Conservation (phyloP, 441 rosid species). For the Melianthus villosus region DNA sequence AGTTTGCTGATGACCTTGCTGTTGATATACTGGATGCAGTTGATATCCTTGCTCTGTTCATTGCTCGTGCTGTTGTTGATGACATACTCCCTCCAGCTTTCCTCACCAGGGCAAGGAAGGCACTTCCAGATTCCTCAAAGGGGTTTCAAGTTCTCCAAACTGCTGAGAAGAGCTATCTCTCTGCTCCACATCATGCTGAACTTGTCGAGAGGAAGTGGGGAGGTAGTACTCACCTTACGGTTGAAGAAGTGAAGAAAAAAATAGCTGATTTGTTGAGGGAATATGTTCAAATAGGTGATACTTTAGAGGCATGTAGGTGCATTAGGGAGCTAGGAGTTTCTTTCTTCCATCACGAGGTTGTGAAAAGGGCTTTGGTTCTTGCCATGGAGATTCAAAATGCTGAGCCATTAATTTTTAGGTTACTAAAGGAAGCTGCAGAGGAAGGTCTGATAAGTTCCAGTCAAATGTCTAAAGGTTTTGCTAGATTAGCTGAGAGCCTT, state of each 20-base stretch:
- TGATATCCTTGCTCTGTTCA: conserved; percentile 71
- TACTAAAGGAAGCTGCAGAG: conserved; percentile 75
- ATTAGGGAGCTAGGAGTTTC: conserved; percentile 79
- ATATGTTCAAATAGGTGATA: conserved; percentile 63
- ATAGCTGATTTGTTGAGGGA: conserved; percentile 73
- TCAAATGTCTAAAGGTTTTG: conserved; percentile 84
- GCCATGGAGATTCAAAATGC: conserved; percentile 66
- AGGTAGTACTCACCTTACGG: conserved; percentile 80
- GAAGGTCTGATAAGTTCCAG: conserved; percentile 92
- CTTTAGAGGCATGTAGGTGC: conserved; percentile 85
- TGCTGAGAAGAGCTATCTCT: conserved; percentile 91
- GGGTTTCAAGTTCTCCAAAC: conserved; percentile 72
- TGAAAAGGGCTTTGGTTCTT: conserved; percentile 80
- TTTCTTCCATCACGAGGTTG: conserved; percentile 96
- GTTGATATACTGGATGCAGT: conserved; percentile 85
- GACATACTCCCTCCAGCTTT: conserved; percentile 92
- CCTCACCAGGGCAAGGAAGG: conserved; percentile 65
- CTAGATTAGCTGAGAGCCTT: conserved; percentile 69
- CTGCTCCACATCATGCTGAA: conserved; percentile 97
- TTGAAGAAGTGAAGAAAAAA: conserved; percentile 86
- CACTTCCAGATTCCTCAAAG: conserved; percentile 64
- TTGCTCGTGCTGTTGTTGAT: conserved; percentile 90
- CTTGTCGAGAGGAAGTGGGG: conserved; percentile 97
- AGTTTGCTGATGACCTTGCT: conserved; percentile 86
- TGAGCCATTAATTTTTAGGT: conserved; percentile 47